These are phyloP conservation scores for Gossypioides kirkii DNA, from an alignment of 345 rosid genomes.

Conservation along the genomic window DNA sequence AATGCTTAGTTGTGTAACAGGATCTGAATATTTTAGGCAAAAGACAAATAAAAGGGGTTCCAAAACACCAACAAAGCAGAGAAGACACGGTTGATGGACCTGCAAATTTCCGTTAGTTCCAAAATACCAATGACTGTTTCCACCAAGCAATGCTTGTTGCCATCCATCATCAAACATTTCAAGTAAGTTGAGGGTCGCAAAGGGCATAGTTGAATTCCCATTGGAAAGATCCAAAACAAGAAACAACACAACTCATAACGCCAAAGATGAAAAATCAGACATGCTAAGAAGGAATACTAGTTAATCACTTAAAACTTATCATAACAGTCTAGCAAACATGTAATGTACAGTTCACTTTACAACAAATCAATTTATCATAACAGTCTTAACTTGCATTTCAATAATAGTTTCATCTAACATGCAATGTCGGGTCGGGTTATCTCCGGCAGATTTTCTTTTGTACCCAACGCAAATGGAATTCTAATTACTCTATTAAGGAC, in stretches of 20 bases:
- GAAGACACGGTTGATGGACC: background rate
- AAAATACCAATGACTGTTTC: background rate
- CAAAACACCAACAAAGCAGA: background rate
- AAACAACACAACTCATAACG: background rate
- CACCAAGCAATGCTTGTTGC: background rate
- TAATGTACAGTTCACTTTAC: too few species aligned
- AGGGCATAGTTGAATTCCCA: background rate
- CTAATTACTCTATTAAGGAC: background rate
- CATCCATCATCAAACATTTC: background rate
- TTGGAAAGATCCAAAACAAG: background rate
- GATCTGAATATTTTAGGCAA: background rate
- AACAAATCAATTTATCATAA: background rate
- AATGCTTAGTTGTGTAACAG: background rate
- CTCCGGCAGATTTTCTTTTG: background rate
- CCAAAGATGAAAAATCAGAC: background rate
- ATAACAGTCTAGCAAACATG: background rate
- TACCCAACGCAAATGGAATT: background rate
- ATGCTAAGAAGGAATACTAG: background rate
- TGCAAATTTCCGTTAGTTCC: background rate
- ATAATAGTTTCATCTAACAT: background rate
- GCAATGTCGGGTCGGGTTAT: background rate
- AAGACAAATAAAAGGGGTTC: background rate
- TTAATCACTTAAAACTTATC: background rate
- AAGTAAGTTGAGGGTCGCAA: background rate
- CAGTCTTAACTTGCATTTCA: background rate